A percentile compares a stretch with the other conserved stretches of the same genome.
Evolutionary conservation across 768 basidiomycete species (phyloP).

Genomic region (Erythrobasidium yunnanense): DNA sequence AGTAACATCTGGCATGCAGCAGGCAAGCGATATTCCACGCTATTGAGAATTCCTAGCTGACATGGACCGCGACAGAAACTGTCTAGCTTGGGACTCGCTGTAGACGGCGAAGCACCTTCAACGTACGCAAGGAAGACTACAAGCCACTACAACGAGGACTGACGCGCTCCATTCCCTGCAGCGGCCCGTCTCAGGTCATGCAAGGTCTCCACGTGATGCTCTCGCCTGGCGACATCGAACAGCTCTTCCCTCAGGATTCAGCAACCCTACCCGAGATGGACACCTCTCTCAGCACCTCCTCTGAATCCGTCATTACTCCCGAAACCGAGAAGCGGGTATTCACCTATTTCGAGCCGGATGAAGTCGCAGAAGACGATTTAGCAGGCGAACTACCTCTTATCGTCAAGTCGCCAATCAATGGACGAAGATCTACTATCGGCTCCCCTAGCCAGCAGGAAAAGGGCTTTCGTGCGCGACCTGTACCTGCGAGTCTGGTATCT

Average conservation of each 20-base stretch:
- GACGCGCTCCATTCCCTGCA: too few relatives aligned
- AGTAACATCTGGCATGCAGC: too few relatives aligned
- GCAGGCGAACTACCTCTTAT: background rate
- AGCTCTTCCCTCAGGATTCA: conserved; percentile 6
- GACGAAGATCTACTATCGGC: background rate
- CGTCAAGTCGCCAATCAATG: background rate
- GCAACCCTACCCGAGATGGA: background rate
- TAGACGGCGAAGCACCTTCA: too few relatives aligned
- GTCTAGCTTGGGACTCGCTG: too few relatives aligned
- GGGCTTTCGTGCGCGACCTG: background rate
- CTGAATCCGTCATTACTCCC: background rate
- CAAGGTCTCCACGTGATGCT: background rate
- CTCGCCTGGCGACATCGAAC: background rate
- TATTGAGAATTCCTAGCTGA: too few relatives aligned
- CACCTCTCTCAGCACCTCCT: background rate
- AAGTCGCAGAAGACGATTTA: background rate
- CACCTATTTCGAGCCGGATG: background rate
- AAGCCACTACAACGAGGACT: too few relatives aligned
- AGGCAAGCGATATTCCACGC: too few relatives aligned
- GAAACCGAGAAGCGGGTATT: conserved; percentile 13
- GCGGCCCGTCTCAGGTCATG: background rate
- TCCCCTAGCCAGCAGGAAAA: background rate
- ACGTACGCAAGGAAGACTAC: too few relatives aligned
- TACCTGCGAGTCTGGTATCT: background rate
- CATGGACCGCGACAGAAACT: too few relatives aligned